Evolutionary conservation across 495 filamentous ascomycete species (phyloP).

Genomic region (Paragyromitra xinjiangensis): DNA sequence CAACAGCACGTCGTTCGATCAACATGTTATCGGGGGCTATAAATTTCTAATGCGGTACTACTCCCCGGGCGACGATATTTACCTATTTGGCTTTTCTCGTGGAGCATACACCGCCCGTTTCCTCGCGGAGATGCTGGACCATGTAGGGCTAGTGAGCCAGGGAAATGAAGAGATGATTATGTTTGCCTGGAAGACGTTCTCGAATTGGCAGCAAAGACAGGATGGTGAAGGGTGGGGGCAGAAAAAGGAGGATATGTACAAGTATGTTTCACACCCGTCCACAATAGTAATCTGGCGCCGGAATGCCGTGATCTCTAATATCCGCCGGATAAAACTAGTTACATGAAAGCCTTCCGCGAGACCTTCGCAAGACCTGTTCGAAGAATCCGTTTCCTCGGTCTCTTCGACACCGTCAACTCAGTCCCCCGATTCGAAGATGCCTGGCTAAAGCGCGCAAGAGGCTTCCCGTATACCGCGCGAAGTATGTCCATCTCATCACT

Average conservation of each 20-base stretch:
- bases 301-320: neutral
- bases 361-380: conserved; percentile 82
- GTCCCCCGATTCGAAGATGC: conserved; percentile 84
- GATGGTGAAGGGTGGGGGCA: conserved; percentile 68
- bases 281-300: neutral
- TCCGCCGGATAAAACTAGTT: conserved; percentile 24
- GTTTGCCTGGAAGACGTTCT: conserved; percentile 90
- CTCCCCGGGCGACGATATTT: conserved; percentile 78
- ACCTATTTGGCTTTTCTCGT: conserved; percentile 83
- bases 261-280: conserved; percentile 57
- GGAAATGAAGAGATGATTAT: conserved; percentile 89
- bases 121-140: conserved; percentile 85
- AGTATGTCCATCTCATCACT: conserved; percentile 58
- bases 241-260: conserved; percentile 69
- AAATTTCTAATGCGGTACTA: conserved; percentile 92
- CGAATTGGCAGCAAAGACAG: conserved; percentile 79
- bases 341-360: conserved; percentile 82
- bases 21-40: conserved; percentile 85
- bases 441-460: conserved; percentile 79
- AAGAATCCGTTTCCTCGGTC: conserved; percentile 73
- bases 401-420: conserved; percentile 83
- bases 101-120: conserved; percentile 90
- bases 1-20: conserved; percentile 73
- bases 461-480: conserved; percentile 82
- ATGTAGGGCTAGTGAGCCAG: conserved; percentile 77